phyloP scores from a whole-genome alignment of 495 filamentous ascomycete genomes.

The Emericellopsis terricola region DNA sequence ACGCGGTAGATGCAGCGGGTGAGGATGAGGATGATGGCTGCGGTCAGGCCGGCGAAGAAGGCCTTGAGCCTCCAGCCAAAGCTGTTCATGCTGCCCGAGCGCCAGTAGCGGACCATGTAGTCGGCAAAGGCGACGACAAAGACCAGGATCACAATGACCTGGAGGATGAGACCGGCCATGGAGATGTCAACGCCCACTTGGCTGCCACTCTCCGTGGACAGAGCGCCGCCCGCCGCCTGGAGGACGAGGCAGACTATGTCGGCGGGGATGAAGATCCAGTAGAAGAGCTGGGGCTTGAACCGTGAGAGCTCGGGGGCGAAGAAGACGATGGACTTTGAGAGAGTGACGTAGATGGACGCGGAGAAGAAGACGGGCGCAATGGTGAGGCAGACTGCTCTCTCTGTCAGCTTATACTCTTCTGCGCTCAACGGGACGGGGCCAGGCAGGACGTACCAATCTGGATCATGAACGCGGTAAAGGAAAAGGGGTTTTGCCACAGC shows the following conservation, averaged over 20 bases:
- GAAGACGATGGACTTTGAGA: constrained; percentile 21
- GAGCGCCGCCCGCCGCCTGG: constrained; percentile 32
- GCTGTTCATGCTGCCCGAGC: not conserved
- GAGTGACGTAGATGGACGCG: constrained; percentile 42
- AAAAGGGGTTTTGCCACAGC: constrained; percentile 28
- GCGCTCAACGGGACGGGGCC: no score
- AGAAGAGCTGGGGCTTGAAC: constrained; percentile 32
- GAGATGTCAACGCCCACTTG: constrained; percentile 29
- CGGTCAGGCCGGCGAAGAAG: constrained; percentile 20
- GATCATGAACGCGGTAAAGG: constrained; percentile 27
- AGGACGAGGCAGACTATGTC: constrained; percentile 31
- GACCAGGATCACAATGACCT: constrained; percentile 23
- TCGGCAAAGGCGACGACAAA: constrained; percentile 23
- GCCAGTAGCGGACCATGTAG: constrained; percentile 18
- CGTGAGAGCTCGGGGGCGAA: constrained; percentile 30
- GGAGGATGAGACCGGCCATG: constrained; percentile 23
- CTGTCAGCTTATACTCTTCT: no score
- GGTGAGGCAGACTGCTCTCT: constrained; percentile 28
- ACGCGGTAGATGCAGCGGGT: constrained; percentile 27
- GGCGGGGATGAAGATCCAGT: constrained; percentile 33
- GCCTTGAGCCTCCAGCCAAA: constrained; percentile 11
- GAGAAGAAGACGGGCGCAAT: constrained; percentile 38
- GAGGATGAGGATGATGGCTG: constrained; percentile 22
- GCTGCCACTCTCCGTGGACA: constrained; percentile 15
- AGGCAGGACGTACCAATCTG: constrained; percentile 19